Evolutionary conservation across 2,329 filamentous ascomycete genomes (phyloP).

Genomic region (Helminthosporium solani): DNA sequence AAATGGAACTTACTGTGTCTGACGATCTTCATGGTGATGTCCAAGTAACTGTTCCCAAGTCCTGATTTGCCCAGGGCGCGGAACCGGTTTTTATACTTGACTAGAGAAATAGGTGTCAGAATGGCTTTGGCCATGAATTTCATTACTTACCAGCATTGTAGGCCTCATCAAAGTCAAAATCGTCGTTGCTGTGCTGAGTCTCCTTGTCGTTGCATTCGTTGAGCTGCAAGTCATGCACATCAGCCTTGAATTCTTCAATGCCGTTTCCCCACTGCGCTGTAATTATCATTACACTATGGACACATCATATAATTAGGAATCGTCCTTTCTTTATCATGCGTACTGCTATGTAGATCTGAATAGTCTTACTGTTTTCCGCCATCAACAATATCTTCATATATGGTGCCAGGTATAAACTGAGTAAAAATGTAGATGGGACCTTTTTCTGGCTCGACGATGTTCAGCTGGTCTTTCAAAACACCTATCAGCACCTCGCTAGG

Average conservation of each 20-base stretch:
- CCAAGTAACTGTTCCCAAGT: background rate
- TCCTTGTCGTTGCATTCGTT: background rate
- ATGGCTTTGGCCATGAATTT: background rate
- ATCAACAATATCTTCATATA: background rate
- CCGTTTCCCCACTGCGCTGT: background rate
- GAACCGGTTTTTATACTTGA: conserved; percentile 1
- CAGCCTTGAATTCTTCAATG: background rate
- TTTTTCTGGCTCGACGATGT: conserved; percentile 1
- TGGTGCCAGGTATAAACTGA: background rate
- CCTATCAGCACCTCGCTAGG: background rate
- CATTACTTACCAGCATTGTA: background rate
- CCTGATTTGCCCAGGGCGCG: background rate
- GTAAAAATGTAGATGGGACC: background rate
- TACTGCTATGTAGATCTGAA: background rate
- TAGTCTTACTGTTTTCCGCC: conserved; percentile 2
- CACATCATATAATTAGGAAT: background rate
- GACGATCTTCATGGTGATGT: background rate
- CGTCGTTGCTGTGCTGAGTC: background rate
- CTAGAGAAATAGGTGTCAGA: background rate
- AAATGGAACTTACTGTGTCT: background rate
- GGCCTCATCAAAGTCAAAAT: background rate
- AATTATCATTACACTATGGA: background rate
- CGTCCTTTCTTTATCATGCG: background rate
- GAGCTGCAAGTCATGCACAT: background rate
- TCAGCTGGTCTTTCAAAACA: conserved; percentile 1